Conservation (phyloP, 2,329 filamentous ascomycete species). For the Penicillium sp. region DNA sequence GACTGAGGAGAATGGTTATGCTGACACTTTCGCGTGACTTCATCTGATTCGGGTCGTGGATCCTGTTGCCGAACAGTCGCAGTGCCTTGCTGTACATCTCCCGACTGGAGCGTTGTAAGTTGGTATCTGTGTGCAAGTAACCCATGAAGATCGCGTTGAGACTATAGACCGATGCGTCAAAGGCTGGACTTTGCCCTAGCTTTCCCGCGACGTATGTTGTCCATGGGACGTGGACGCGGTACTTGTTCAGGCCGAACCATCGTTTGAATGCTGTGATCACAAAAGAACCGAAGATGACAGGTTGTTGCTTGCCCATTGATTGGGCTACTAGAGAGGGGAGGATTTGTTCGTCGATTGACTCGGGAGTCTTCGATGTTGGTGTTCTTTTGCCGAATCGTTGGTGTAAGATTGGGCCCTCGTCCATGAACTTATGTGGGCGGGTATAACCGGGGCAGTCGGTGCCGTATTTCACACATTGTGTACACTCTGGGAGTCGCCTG, state of each 20-base stretch:
- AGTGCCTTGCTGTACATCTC: slow-evolving; percentile 32
- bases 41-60: slow-evolving; percentile 23
- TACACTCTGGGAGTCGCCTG: slow-evolving; percentile 26
- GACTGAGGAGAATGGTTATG: slow-evolving; percentile 33
- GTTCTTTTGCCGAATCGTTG: slow-evolving; percentile 22
- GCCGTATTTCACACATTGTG: slow-evolving; percentile 34
- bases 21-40: slow-evolving; percentile 32
- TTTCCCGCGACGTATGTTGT: slow-evolving; percentile 20
- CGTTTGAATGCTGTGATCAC: slow-evolving; percentile 23
- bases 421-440: slow-evolving; percentile 31
- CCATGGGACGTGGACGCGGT: slow-evolving; percentile 24
- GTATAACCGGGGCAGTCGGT: slow-evolving; percentile 32
- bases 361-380: neutral
- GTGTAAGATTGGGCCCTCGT: slow-evolving; percentile 31
- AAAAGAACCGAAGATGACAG: slow-evolving; percentile 26
- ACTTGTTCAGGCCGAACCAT: slow-evolving; percentile 25
- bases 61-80: slow-evolving; percentile 27
- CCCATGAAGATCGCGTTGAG: slow-evolving; percentile 32
- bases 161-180: slow-evolving; percentile 27
- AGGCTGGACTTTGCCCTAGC: slow-evolving; percentile 20
- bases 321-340: slow-evolving; percentile 23
- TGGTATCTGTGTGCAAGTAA: slow-evolving; percentile 20
- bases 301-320: slow-evolving; percentile 22
- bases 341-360: slow-evolving; percentile 24
- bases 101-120: slow-evolving; percentile 28